Conservation (phyloP, 1,139 yeast species). For the Suhomyces bokatorum region DNA sequence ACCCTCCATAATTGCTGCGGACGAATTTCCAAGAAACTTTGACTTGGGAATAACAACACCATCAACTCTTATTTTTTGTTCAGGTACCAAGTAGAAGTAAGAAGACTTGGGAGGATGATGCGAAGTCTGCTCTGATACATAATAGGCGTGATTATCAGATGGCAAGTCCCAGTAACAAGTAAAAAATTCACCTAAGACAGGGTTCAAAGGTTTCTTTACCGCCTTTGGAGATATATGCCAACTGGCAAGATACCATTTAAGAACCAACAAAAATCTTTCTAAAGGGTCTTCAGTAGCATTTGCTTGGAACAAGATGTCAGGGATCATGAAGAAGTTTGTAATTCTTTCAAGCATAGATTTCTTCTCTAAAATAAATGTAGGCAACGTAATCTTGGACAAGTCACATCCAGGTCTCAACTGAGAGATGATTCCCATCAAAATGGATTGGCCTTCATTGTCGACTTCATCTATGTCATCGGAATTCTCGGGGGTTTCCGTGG, state of each 20-base stretch:
- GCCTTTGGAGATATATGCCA: conserved; percentile 99
- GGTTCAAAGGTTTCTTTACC: conserved; percentile 93
- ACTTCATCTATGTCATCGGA: conserved; percentile 84
- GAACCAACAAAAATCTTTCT: conserved; percentile 68
- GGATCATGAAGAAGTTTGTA: conserved; percentile 85
- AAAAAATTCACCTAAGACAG: conserved; percentile 88
- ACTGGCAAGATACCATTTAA: conserved; percentile 88
- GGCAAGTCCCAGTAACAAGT: conserved; percentile 91
- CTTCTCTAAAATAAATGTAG: conserved; percentile 91
- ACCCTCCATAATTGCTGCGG: conserved; percentile 98
- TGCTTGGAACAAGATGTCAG: conserved; percentile 71
- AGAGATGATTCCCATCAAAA: conserved; percentile 80
- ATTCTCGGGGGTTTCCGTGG: conserved; percentile 15
- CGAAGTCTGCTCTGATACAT: conserved; percentile 89
- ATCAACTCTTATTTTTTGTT: conserved; percentile 77
- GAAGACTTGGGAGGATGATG: conserved; percentile 99
- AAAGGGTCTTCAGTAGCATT: conserved; percentile 57
- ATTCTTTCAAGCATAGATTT: conserved; percentile 96
- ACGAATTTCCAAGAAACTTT: conserved; percentile 87
- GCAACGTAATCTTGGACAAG: conserved; percentile 83
- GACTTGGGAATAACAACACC: conserved; percentile 88
- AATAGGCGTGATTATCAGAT: conserved; percentile 67
- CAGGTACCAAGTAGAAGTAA: conserved; percentile 85
- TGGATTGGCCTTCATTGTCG: conserved; percentile 85
- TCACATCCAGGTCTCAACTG: conserved; percentile 94